Base-by-base conservation (phyloP, 306 rosid species). In the Begonia peltatifolia region DNA sequence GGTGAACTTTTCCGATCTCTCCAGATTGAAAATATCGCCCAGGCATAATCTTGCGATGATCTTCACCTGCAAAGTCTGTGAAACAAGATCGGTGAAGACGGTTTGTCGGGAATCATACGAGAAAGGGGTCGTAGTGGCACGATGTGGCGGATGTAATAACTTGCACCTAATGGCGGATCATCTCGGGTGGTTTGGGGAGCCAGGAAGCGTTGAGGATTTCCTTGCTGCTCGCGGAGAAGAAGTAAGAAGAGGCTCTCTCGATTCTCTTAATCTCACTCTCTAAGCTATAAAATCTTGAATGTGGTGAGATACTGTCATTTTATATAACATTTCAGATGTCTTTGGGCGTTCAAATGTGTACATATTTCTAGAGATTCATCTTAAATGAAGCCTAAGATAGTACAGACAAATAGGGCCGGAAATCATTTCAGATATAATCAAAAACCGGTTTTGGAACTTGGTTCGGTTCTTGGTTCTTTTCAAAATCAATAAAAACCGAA, bases 1-100 rank as follows among this genome's bases (percentile, higher is more conserved):
- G 12, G 67, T 75, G 23, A 60, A 73, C 41, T 63, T 68, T 67
- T 64, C 79, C 44, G 83, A 73, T 7, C 72, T 14, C 13, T 77
- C 82, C 61, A 75, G 51, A 69, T 70, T 86, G 63, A 90, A 75
- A 60, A 22, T 73, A 38, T 86, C 96, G 10, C 50, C 94, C n/a
- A 76, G 99, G 75, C 99, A 86, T 71, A 94, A 90, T 59, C 87
- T 90, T 56, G 95, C 87, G 25, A 76, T 86, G 92, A 58, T 90
- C 25, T 90, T 83, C 70, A 90, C 96, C 59, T 90, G 99, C 82
- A 81, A 69, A 60, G 93, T 86, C 68, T 90, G 96, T 35, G 92
- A 90, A 70, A 86, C 94, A 9, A 81, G 99, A 74, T 83, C 94
- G 13, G 20, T 83, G 12, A 90, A 90, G 83, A 83, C 81, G 0